Base-by-base conservation (phyloP, 768 basidiomycete species). In the Leccinum aurantiacum region DNA sequence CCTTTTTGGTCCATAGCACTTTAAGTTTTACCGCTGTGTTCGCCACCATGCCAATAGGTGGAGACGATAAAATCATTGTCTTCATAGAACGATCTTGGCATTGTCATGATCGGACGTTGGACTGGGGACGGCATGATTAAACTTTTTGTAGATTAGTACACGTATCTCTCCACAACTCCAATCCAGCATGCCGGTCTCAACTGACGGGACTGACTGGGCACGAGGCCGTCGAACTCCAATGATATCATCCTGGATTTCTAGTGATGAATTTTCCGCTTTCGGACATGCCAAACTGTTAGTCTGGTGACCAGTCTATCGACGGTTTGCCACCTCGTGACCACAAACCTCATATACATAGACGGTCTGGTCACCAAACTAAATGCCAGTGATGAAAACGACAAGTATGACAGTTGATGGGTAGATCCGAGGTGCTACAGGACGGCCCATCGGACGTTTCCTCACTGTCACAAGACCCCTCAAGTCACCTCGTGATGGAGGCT, bases 1-100 rank as follows among this genome's bases (percentile, higher is more conserved):
- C 60, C 60, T 72, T 19, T 64, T 66, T 33, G 59, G 50, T 50
- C 51, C 70, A 57, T 73, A 71, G 60, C 41, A 9, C 50, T 35
- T 69, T 69, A 44, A 70, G 60, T 2, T 17, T 57, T 19, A 24
- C 2, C 10, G 14, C 19, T 54, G 57, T 48, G 54, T 48, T 10
- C 6, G 33, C 24, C 17, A 58, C 41, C 11, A 25, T 33, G 54
- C 29, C 13, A 24, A 57, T n/a, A 64, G 69, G 58, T 44, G 37
- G 38, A 54, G 15, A 29, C 24, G 41, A 37, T 65, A 64, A 51
- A 53, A n/a, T 10, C 5, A 1, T 13, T 24, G 15, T 41, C 3
- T 29, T 31, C 10, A 13, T 48, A 27, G 46, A 25, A 51, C 47
- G 33, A 24, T 48, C 19, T n/a, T 29, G n/a, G n/a, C 19, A 46